phyloP scores from a whole-genome alignment of 176 grass and related monocot species.

The Musa acuminata region DNA sequence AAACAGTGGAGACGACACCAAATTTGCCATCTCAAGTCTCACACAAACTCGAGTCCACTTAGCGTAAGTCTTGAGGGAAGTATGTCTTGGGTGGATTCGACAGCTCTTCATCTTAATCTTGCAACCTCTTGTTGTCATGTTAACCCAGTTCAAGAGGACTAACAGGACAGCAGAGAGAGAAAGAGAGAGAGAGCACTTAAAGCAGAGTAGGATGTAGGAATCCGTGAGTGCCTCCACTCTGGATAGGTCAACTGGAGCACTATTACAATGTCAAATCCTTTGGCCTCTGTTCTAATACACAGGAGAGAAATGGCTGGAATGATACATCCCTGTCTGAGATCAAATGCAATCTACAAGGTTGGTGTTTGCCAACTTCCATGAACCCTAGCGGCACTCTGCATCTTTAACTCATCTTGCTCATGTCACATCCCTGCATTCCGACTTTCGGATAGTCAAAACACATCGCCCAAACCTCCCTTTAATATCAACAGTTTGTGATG shows the following conservation, averaged over 20 bases:
- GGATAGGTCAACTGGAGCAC: not conserved
- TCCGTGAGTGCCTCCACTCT: not conserved
- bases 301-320: not conserved
- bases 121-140: no score
- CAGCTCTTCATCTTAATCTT: no score
- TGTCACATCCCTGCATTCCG: not conserved
- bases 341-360: slow-evolving; percentile 2
- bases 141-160: no score
- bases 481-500: no score
- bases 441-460: no score
- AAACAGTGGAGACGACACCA: not conserved
- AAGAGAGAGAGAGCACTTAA: not conserved
- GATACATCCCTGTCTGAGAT: slow-evolving; percentile 4
- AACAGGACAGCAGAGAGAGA: no score
- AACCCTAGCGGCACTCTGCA: not conserved
- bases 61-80: no score
- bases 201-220: not conserved
- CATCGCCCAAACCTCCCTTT: no score
- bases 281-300: no score
- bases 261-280: not conserved
- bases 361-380: not conserved
- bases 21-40: no score
- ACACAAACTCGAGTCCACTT: no score
- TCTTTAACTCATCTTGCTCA: not conserved
- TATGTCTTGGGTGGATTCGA: no score